Conservation (phyloP, 805 yeast genomes). For the Candida alai region DNA sequence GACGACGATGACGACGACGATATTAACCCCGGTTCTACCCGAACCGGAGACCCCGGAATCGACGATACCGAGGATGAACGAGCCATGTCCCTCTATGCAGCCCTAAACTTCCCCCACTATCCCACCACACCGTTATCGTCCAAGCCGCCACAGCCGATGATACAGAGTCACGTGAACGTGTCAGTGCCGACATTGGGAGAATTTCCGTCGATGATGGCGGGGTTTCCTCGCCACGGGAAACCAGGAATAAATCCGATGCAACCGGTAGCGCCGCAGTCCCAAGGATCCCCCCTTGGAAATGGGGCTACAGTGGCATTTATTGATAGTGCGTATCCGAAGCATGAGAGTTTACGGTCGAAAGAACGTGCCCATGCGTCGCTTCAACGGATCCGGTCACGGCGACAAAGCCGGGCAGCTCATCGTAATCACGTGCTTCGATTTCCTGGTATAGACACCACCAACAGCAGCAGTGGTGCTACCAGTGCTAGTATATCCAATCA, state of each 20-base stretch:
- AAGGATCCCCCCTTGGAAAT: not conserved
- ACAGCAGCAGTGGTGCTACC: constrained; percentile 1
- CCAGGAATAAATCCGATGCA: not conserved
- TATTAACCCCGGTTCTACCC: no score
- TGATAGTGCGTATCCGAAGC: constrained; percentile 1
- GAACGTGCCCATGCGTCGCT: constrained; percentile 67
- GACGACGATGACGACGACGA: constrained; percentile 10
- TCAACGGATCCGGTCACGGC: constrained; percentile 54
- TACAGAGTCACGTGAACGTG: constrained; percentile 14
- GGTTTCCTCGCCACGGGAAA: constrained; percentile 11
- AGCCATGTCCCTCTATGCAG: constrained; percentile 63
- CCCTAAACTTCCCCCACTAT: constrained; percentile 31
- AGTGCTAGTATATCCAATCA: not conserved
- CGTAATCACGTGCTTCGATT: constrained; percentile 23
- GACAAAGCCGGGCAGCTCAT: constrained; percentile 45
- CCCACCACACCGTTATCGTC: constrained; percentile 18
- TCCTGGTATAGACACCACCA: constrained; percentile 19
- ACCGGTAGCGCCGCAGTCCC: not conserved
- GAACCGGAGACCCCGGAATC: constrained; percentile 45
- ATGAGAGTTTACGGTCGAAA: constrained; percentile 38
- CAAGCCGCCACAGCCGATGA: constrained; percentile 7
- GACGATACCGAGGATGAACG: constrained; percentile 54
- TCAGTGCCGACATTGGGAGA: constrained; percentile 42
- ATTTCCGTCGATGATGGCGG: constrained; percentile 31
- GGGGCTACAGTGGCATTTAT: constrained; percentile 1